These are phyloP conservation scores for Lablab purpureus DNA, from an alignment of 306 rosid species.

Conservation along the genomic window DNA sequence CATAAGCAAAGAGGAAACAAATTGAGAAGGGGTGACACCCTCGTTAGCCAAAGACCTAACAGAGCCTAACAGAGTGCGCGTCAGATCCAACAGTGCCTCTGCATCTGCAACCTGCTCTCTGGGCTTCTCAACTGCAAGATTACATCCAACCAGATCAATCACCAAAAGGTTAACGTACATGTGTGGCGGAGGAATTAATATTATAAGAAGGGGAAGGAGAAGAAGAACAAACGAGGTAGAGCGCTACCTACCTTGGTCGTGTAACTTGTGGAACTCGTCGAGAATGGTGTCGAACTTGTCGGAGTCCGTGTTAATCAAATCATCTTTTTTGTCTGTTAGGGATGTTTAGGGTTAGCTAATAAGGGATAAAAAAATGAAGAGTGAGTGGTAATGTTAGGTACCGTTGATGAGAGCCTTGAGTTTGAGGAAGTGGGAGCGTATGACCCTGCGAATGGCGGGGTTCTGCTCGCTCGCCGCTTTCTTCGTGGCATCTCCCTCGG, in stretches of 20 bases:
- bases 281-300: conserved; percentile 62
- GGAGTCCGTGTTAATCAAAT: conserved; percentile 55
- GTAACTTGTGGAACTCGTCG: conserved; percentile 63
- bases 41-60: conserved; percentile 67
- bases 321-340: conserved; percentile 70
- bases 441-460: conserved; percentile 61
- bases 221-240: background rate
- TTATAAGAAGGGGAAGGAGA: background rate
- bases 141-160: background rate
- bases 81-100: conserved; percentile 73
- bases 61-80: conserved; percentile 61
- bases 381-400: background rate
- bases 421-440: conserved; percentile 69
- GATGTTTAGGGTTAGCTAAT: background rate
- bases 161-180: background rate
- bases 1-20: conserved; percentile 61
- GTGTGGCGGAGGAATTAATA: too few relatives aligned
- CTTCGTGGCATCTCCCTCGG: background rate
- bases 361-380: background rate
- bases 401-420: conserved; percentile 71
- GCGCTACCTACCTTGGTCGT: conserved; percentile 58
- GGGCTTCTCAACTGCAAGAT: conserved; percentile 72
- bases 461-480: conserved; percentile 30
- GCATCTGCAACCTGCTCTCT: conserved; percentile 92
- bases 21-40: conserved; percentile 75